phyloP scores from a whole-genome alignment of 2,329 filamentous ascomycete species.

The Xylaria sp. region DNA sequence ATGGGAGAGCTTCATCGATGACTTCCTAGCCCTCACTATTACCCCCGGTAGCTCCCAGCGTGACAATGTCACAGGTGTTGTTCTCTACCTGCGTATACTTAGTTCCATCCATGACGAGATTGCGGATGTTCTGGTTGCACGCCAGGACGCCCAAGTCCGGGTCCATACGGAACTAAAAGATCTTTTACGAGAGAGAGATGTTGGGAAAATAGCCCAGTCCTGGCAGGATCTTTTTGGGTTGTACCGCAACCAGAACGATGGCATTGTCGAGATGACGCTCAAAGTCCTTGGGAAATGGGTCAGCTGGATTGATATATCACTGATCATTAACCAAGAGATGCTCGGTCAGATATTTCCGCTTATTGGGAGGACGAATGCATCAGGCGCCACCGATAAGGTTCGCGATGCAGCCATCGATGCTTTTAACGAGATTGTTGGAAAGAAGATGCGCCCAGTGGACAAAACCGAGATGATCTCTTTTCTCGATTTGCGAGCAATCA shows the following conservation, averaged over 20 bases:
- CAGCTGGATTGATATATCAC: constrained; percentile 96
- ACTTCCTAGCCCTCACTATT: constrained; percentile 81
- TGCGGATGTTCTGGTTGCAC: constrained; percentile 86
- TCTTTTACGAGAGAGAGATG: constrained; percentile 84
- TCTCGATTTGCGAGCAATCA: constrained; percentile 85
- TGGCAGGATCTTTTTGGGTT: constrained; percentile 91
- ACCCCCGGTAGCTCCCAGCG: constrained; percentile 65
- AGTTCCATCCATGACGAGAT: constrained; percentile 96
- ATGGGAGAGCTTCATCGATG: constrained; percentile 91
- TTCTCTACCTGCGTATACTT: constrained; percentile 89
- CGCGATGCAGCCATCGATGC: constrained; percentile 93
- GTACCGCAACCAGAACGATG: constrained; percentile 76
- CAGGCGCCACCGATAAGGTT: constrained; percentile 77
- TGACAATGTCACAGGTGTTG: constrained; percentile 79
- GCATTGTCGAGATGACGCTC: constrained; percentile 85
- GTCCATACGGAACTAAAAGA: constrained; percentile 93
- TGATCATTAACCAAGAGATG: constrained; percentile 91
- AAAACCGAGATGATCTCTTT: constrained; percentile 95
- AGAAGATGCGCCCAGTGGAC: constrained; percentile 95
- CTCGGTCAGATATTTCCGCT: constrained; percentile 86
- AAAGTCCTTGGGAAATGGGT: constrained; percentile 97
- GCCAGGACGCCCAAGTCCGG: constrained; percentile 81
- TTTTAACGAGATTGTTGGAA: constrained; percentile 93
- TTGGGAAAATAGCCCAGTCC: constrained; percentile 84
- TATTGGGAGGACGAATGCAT: constrained; percentile 76